phyloP scores from a whole-genome alignment of 768 basidiomycete genomes.

The Lactarius sanguifluus region DNA sequence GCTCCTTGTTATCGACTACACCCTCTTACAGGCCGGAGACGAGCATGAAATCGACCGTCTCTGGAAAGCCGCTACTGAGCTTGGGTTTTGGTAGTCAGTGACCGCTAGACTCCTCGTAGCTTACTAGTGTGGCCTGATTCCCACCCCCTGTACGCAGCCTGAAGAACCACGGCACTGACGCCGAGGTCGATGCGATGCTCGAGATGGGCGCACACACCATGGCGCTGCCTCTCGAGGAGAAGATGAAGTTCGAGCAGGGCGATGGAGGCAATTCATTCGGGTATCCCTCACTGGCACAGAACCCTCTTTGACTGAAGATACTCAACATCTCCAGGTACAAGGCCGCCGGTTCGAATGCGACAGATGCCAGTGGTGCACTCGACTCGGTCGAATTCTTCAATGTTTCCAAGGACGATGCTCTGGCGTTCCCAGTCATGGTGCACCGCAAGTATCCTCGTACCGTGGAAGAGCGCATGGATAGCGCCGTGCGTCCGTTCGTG shows the following conservation, averaged over 20 bases:
- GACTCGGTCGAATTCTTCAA: slow-evolving; percentile 32
- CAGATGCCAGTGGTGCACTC: slow-evolving; percentile 31
- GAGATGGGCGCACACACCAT: slow-evolving; percentile 42
- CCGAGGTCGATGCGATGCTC: slow-evolving; percentile 40
- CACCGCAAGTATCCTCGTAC: slow-evolving; percentile 39
- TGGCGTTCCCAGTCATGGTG: slow-evolving; percentile 35
- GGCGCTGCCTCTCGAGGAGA: slow-evolving; percentile 42
- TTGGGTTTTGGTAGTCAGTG: slow-evolving; percentile 58
- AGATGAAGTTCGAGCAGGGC: slow-evolving; percentile 44
- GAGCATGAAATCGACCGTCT: slow-evolving; percentile 43
- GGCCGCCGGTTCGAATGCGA: slow-evolving; percentile 31
- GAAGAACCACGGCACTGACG: slow-evolving; percentile 44
- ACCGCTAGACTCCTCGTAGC: not conserved
- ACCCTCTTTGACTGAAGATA: too few relatives aligned
- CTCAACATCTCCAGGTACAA: slow-evolving; percentile 19
- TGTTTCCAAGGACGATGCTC: slow-evolving; percentile 35
- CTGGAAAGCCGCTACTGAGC: slow-evolving; percentile 48
- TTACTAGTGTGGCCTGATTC: not conserved
- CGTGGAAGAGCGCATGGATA: slow-evolving; percentile 35
- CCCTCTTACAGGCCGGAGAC: slow-evolving; percentile 39
- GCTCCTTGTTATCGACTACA: slow-evolving; percentile 48
- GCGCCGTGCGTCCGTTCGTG: slow-evolving; percentile 35
- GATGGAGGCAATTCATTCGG: slow-evolving; percentile 32
- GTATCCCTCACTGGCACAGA: not conserved
- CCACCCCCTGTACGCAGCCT: slow-evolving; percentile 33